phyloP scores from a whole-genome alignment of 768 basidiomycete genomes.

The Boletus vinaceobasis region DNA sequence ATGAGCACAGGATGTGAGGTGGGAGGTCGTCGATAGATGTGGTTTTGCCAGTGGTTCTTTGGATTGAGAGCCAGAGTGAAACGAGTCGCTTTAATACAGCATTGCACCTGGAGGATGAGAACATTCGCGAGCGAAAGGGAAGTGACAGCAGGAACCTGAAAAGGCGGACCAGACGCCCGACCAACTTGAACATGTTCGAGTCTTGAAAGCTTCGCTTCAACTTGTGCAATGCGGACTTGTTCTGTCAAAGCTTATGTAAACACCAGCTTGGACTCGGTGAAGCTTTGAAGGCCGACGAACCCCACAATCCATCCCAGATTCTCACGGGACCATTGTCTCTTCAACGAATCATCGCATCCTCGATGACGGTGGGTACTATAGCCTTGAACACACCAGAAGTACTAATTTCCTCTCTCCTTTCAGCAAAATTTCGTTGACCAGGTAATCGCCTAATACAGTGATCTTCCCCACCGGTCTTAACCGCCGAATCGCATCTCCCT shows the following conservation, averaged over 20 bases:
- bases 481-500: not conserved
- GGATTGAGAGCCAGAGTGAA: not conserved
- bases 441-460: not conserved
- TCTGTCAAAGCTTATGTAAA: no score
- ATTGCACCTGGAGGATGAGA: no score
- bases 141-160: not conserved
- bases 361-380: not conserved
- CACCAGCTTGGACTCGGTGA: no score
- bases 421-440: not conserved
- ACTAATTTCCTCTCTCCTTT: not conserved
- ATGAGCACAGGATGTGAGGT: not conserved
- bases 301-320: no score
- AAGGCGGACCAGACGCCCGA: not conserved
- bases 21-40: not conserved
- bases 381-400: not conserved
- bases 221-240: no score
- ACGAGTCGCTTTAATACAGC: not conserved
- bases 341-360: no score
- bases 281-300: no score
- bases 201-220: no score
- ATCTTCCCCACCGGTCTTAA: not conserved
- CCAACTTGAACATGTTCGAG: not conserved
- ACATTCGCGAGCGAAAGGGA: not conserved
- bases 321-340: no score
- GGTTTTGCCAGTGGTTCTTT: not conserved